Base-by-base conservation (phyloP, 2,329 filamentous ascomycete genomes). In the Didymella exigua region DNA sequence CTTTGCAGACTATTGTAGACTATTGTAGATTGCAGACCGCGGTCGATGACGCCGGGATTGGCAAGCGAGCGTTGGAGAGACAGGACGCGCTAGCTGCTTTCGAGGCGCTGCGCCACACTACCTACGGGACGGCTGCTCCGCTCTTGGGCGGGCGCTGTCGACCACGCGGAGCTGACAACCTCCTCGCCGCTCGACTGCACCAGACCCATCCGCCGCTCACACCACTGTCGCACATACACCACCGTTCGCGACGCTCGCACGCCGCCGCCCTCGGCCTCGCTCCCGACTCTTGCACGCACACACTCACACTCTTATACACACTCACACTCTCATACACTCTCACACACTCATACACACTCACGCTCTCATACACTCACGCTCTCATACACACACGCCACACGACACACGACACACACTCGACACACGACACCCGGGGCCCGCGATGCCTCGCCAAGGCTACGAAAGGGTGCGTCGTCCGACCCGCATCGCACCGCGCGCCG, bases 371-470 rank as follows among this genome's bases (percentile, higher is more conserved):
- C 49, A 27, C 14, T 8, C 42, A 34, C 14, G 13, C 44, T 11
- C 0, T 23, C 19, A 21, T 13, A 8, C 9, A 42, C 50, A n/a
- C n/a, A n/a, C n/a, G n/a, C n/a, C n/a, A n/a, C n/a, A n/a, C n/a
- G n/a, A n/a, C n/a, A n/a, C n/a, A n/a, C n/a, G n/a, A n/a, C n/a
- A n/a, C n/a, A n/a, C n/a, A 24, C 43, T 18, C 42, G 36, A 18
- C 16, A 29, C 29, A 14, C 44, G 2, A 11, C 33, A 18, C 24
- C 8, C 21, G 18, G 16, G 30, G 41, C 47, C 9, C 29, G 18
- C 37, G 62, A 81, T 81, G 79, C 77, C 75, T 59, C 69, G 69
- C 46, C 78, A 80, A 69, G 76, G 78, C 63, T 82, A 81, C 63
- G 75, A 81, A 66, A 70, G 78, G 69, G 79, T 81, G 75, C 57